Evolutionary conservation across 768 basidiomycete species (phyloP).

Genomic region (Tremella fuciformis): DNA sequence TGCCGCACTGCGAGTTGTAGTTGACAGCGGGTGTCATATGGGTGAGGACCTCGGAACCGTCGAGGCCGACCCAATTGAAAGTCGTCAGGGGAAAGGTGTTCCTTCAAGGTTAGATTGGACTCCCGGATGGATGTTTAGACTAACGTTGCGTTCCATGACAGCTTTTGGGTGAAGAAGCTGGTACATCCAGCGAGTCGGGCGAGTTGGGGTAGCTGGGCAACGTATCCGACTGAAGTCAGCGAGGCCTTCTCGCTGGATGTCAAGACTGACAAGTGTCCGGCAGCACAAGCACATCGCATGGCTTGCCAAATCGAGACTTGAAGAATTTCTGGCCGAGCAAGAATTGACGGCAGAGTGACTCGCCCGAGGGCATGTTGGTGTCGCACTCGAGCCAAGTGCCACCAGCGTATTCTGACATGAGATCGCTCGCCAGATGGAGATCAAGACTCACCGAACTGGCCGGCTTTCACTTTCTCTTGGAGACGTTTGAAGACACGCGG

Average conservation of each 20-base stretch:
- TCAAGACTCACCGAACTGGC: slow-evolving; percentile 61
- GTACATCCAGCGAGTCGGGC: slow-evolving; percentile 71
- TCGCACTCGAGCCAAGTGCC: slow-evolving; percentile 73
- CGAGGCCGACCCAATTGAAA: slow-evolving; percentile 82
- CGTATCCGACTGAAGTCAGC: slow-evolving; percentile 68
- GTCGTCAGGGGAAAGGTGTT: slow-evolving; percentile 90
- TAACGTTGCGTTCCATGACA: slow-evolving; percentile 3
- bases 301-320: slow-evolving; percentile 53
- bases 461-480: slow-evolving; percentile 66
- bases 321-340: slow-evolving; percentile 87
- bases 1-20: slow-evolving; percentile 59
- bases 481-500: slow-evolving; percentile 75
- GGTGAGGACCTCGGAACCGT: slow-evolving; percentile 85
- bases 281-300: slow-evolving; percentile 44
- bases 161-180: slow-evolving; percentile 94
- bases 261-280: slow-evolving; percentile 34
- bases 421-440: not conserved
- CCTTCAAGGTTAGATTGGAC: slow-evolving; percentile 53
- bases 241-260: not conserved
- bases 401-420: slow-evolving; percentile 61
- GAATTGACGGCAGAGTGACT: slow-evolving; percentile 82
- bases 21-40: slow-evolving; percentile 96
- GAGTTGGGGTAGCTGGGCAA: slow-evolving; percentile 81
- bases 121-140: not conserved
- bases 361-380: slow-evolving; percentile 87